Evolutionary conservation across 2,329 filamentous ascomycete genomes (phyloP).

Genomic region (Cladosporium velox): DNA sequence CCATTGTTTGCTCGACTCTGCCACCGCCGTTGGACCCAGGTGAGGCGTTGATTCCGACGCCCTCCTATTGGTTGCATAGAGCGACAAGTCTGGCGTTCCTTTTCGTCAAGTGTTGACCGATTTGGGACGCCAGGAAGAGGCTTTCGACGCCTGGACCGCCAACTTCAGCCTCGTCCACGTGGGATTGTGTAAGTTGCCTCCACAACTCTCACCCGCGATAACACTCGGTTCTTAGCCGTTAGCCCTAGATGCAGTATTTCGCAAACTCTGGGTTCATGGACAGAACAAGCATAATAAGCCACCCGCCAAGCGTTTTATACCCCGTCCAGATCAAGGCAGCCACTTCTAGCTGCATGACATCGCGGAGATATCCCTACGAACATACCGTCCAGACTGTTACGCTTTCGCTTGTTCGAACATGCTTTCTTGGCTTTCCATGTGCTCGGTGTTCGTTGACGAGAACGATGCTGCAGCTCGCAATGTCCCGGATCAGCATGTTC

Average conservation of each 20-base stretch:
- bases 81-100: not conserved
- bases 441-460: not conserved
- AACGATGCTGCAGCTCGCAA: not conserved
- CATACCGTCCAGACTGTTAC: not conserved
- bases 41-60: not conserved
- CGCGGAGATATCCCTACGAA: not conserved
- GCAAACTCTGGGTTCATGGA: not conserved
- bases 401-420: conserved; percentile 3
- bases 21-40: not conserved
- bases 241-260: not conserved
- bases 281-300: not conserved
- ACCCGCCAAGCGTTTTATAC: conserved; percentile 1
- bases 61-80: not conserved
- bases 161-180: conserved; percentile 4
- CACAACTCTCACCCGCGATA: not conserved
- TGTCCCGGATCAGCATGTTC: not conserved
- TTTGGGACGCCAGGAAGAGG: not conserved
- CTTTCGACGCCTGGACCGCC: not conserved
- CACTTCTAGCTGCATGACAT: conserved; percentile 6
- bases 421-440: not conserved
- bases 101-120: not conserved
- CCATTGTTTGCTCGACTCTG: not conserved
- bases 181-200: not conserved
- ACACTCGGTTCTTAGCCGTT: not conserved
- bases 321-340: conserved; percentile 1